Evolutionary conservation across 805 yeast genomes (phyloP), one percentile per base, ranked within the genome.

Genomic region (Saccharomycopsis oosterbeekiorum): DNA sequence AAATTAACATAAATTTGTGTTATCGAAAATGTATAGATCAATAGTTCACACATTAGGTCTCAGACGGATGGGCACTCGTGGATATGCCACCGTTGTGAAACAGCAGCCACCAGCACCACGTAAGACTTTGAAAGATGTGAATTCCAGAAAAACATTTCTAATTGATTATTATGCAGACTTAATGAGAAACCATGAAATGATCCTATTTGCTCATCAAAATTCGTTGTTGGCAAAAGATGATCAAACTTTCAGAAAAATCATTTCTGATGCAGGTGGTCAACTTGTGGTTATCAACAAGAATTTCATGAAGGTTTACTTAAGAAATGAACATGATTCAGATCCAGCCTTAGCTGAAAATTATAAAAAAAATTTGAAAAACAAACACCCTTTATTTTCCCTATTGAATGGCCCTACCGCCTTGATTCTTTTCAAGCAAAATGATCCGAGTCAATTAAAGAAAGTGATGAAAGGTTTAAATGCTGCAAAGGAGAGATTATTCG

Each of bases 331-430:
- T 43, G 86, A 83, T 67, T 73, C 72, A 1, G 96, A 92, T 70
- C 97, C 98, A 1, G 86, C 96, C 50, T 76, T 81, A 62, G 71
- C 71, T 57, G 82, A 77, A 50, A 85, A 87, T 19, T 70, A 78
- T 59, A 63, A 70, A 40, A 75, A 72, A 57, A 73, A 74, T 65
- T 78, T 78, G 66, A 75, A 74, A 60, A 72, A 74, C 41, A 74
- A 74, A 8, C 96, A 89, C 71, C 96, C 96, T 15, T 74, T 93
- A 66, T 71, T 80, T 29, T 83, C 85, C 10, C 76, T 91, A 59
- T 79, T 94, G 62, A 75, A 76, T 63, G 98, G 98, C 9, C 97
- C 98, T 26, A 86, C 96, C 1, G 96, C 96, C 0, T 78, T 88
- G 10, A 82, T 93, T 61, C 72, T 87, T 21, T 80, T 90, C 63